Evolutionary conservation across 2,329 filamentous ascomycete species (phyloP), one percentile per base, ranked within the genome.

Genomic region (Trichoderma guizhouense): DNA sequence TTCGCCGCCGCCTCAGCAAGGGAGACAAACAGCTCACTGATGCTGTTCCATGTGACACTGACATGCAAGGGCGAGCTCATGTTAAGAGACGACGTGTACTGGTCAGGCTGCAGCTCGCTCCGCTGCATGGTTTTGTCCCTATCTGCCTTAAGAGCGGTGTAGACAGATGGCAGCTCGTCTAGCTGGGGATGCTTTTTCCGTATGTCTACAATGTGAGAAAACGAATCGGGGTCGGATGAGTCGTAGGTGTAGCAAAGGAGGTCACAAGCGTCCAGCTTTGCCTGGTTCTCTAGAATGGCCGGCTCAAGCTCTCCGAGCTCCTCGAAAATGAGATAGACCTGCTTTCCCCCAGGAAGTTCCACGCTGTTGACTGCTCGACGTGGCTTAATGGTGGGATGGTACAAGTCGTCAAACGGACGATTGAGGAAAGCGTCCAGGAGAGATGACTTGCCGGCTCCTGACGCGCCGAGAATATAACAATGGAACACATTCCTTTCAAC

Each of bases 101-200:
- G 91, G 79, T 99, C 96, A 1, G 96, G 96, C 81, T 98, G 95
- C 74, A 92, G 84, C 80, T 97, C 94, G 73, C 93, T 92, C 72
- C 96, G 89, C 82, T 99, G 96, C n/a, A 94, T 98, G 4, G 95
- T 97, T 81, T 97, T 97, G 81, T 99, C 96, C 76, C 92, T 90
- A 81, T 99, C 96, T 3, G 96, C 96, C 82, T 99, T 99, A 72
- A 98, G 86, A 0, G 95, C 96, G 1, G 94, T 93, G 79, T 97
- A 99, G 8, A 99, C 91, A 9, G 93, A 92, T 0, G 96, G 96
- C 32, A 99, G 84, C n/a, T 93, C 91, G 79, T 97, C 93, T 3
- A 99, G 87, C 70, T 96, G 92, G 0, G 94, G 90, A 76, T 95
- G 92, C 77, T 91, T 92, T 70, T 89, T 87, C 57, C 95, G 91